Percentiles rank a stretch among this genome's conserved stretches.
Evolutionary conservation across 257 asterid species (phyloP).

Genomic region (Henckelia pumila): DNA sequence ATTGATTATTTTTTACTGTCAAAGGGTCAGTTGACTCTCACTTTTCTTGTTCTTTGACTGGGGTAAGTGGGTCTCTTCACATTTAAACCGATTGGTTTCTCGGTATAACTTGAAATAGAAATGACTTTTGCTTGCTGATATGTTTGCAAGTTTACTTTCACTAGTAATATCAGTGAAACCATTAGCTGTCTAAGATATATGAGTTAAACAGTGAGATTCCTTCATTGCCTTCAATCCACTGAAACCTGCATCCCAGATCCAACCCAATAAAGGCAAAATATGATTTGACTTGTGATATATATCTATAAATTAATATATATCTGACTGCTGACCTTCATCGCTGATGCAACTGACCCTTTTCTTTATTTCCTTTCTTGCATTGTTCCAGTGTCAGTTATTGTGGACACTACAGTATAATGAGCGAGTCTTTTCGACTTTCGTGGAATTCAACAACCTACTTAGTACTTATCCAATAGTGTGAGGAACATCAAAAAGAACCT

Average conservation of each 20-base stretch:
- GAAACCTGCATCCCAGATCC: neutral
- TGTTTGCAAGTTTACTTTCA: neutral
- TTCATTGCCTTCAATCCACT: neutral
- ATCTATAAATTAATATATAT: neutral
- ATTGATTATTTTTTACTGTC: conserved; percentile 7
- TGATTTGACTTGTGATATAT: neutral
- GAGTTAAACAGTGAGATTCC: neutral
- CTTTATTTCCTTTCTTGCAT: neutral
- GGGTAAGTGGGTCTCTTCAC: too few relatives aligned
- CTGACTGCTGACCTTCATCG: neutral
- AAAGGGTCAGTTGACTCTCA: too few relatives aligned
- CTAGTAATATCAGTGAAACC: neutral
- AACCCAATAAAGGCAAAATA: neutral
- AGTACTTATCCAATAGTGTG: too few relatives aligned
- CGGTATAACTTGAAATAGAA: too few relatives aligned
- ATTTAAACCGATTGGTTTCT: too few relatives aligned
- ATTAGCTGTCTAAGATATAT: neutral
- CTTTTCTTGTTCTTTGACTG: too few relatives aligned
- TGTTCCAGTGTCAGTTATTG: neutral
- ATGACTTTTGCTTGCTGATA: neutral
- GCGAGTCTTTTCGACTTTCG: too few relatives aligned
- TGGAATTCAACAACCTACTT: too few relatives aligned
- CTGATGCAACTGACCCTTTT: neutral
- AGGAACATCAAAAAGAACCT: too few relatives aligned
- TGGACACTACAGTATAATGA: too few relatives aligned